Conservation (phyloP, 345 rosid genomes). For the Eucalyptus polyanthemos region DNA sequence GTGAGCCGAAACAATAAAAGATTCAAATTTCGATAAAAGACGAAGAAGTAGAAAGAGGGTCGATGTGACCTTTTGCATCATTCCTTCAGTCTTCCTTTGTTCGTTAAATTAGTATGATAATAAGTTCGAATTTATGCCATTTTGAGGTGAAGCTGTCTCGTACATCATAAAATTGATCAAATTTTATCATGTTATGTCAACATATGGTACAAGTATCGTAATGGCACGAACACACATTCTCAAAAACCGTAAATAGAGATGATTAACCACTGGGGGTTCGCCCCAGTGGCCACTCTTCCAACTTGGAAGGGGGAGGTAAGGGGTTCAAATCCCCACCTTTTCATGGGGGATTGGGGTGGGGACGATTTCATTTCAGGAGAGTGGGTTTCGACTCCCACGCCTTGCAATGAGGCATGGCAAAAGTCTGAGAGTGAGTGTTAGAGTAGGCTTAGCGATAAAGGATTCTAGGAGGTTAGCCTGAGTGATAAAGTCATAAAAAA, state of each 20-base stretch:
- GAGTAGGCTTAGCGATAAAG: too few relatives aligned
- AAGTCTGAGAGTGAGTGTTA: too few relatives aligned
- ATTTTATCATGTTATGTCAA: too few relatives aligned
- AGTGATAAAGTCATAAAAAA: background rate
- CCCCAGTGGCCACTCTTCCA: too few relatives aligned
- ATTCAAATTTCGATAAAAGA: background rate
- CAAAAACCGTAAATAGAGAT: background rate
- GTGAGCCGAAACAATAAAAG: background rate
- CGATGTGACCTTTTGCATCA: background rate
- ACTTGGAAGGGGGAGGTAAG: too few relatives aligned
- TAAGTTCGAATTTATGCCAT: background rate
- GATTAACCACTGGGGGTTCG: too few relatives aligned
- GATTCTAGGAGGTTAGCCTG: background rate
- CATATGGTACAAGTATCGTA: too few relatives aligned
- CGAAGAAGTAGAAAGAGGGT: background rate
- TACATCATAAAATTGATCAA: background rate
- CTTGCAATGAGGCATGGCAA: too few relatives aligned
- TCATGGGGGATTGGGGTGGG: too few relatives aligned
- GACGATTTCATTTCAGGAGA: too few relatives aligned
- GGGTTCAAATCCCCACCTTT: too few relatives aligned
- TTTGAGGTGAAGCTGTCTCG: background rate
- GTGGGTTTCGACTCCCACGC: too few relatives aligned
- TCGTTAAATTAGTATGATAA: background rate
- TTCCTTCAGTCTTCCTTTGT: background rate
- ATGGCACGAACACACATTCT: background rate